These are phyloP conservation scores for Usnea hakonensis DNA, from an alignment of 495 filamentous ascomycete genomes.

Conservation along the genomic window DNA sequence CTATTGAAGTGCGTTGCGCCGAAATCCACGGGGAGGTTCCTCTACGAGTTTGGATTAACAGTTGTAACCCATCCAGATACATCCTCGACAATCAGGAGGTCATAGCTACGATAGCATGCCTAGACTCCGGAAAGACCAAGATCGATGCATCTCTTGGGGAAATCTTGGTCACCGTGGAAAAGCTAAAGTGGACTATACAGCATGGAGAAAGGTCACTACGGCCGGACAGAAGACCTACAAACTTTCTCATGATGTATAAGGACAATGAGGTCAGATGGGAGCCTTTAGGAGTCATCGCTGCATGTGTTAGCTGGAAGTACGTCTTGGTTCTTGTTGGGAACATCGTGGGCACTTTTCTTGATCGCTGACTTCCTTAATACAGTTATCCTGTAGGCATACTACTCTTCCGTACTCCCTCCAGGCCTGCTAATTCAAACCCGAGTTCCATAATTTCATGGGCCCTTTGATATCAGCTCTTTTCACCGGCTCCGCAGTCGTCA, in stretches of 20 bases:
- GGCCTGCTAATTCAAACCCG: slow-evolving; percentile 24
- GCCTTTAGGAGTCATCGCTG: slow-evolving; percentile 84
- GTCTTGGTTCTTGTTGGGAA: slow-evolving; percentile 1
- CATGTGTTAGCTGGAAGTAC: slow-evolving; percentile 94
- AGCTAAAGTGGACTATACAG: slow-evolving; percentile 86
- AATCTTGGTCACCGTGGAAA: slow-evolving; percentile 87
- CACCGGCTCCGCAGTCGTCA: slow-evolving; percentile 82
- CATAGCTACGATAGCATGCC: slow-evolving; percentile 77
- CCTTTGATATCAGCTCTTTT: slow-evolving; percentile 88
- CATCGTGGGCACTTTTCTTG: not conserved
- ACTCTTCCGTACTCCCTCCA: not conserved
- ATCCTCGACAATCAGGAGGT: slow-evolving; percentile 84
- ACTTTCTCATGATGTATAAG: slow-evolving; percentile 93
- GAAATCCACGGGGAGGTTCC: not conserved
- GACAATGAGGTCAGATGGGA: slow-evolving; percentile 86
- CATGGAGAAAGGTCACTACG: slow-evolving; percentile 80
- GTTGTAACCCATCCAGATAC: slow-evolving; percentile 39
- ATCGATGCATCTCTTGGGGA: slow-evolving; percentile 90
- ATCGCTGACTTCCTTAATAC: slow-evolving; percentile 8
- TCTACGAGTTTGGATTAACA: not conserved
- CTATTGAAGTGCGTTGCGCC: slow-evolving; percentile 56
- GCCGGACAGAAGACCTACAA: slow-evolving; percentile 65
- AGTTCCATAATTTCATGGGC: slow-evolving; percentile 91
- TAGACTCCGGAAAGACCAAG: slow-evolving; percentile 96
- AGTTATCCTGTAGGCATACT: slow-evolving; percentile 35